Conservation (phyloP, 2,329 filamentous ascomycete genomes). For the Ambrosiella cleistominuta region DNA sequence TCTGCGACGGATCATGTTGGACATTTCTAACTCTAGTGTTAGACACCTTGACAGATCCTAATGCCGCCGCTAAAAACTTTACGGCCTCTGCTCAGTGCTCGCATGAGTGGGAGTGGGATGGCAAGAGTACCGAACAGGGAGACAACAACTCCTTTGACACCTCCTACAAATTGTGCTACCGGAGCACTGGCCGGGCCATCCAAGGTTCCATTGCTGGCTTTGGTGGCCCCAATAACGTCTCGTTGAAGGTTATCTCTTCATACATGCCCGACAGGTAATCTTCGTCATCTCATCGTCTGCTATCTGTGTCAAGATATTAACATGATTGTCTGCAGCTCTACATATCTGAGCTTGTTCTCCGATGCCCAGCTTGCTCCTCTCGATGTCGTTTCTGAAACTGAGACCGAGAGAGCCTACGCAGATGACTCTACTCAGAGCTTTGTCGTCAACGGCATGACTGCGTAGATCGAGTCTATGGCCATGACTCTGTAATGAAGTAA, state of each 20-base stretch:
- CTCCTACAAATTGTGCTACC: conserved; percentile 12
- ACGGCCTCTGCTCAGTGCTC: conserved; percentile 11
- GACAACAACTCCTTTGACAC: conserved; percentile 17
- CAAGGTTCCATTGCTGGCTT: conserved; percentile 5
- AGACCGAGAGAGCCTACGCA: neutral
- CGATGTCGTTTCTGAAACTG: neutral
- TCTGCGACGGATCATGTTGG: neutral
- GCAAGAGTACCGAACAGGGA: conserved; percentile 14
- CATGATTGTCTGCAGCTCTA: neutral
- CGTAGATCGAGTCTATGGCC: neutral
- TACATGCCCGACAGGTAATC: conserved; percentile 1
- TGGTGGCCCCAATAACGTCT: neutral
- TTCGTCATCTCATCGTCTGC: neutral
- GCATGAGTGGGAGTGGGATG: conserved; percentile 17
- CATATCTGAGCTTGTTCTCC: conserved; percentile 2
- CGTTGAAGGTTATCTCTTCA: conserved; percentile 6
- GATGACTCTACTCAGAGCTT: neutral
- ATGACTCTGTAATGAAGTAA: too few relatives aligned
- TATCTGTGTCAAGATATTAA: too few relatives aligned
- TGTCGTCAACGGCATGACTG: neutral
- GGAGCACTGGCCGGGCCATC: conserved; percentile 1
- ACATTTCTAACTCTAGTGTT: neutral
- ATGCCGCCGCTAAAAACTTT: conserved; percentile 1
- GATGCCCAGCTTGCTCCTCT: neutral
- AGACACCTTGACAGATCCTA: conserved; percentile 8